Evolutionary conservation across 352 stramenopile species (phyloP).

Genomic region (Globisporangium nagaii): DNA sequence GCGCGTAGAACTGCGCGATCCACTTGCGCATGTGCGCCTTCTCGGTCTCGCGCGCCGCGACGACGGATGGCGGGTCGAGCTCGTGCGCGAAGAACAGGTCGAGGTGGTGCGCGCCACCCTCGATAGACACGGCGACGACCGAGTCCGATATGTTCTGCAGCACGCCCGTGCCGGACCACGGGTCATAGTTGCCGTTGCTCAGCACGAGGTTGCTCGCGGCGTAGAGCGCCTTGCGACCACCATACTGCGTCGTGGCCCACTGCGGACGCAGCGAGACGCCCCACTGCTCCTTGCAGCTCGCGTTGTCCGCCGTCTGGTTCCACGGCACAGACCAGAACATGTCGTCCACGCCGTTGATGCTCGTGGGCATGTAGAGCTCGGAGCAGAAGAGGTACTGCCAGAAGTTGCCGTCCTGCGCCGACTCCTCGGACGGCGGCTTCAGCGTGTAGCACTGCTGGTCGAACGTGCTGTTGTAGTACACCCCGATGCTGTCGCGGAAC

Average conservation of each 20-base stretch:
- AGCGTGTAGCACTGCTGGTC: conserved; percentile 52
- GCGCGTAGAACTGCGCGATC: conserved; percentile 53
- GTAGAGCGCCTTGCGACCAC: conserved; percentile 56
- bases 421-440: conserved; percentile 44
- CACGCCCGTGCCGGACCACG: conserved; percentile 89
- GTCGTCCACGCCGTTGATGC: conserved; percentile 60
- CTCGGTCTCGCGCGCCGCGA: conserved; percentile 64
- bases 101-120: conserved; percentile 82
- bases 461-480: conserved; percentile 76
- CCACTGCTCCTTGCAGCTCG: conserved; percentile 57
- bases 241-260: conserved; percentile 71
- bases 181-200: conserved; percentile 93
- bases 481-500: conserved; percentile 51
- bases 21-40: conserved; percentile 79
- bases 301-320: conserved; percentile 60
- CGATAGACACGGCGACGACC: conserved; percentile 64
- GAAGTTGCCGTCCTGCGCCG: conserved; percentile 50
- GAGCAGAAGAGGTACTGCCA: conserved; percentile 80
- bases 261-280: conserved; percentile 53
- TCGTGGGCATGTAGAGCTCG: conserved; percentile 69
- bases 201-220: conserved; percentile 92
- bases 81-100: conserved; percentile 90
- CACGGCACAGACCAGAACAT: conserved; percentile 83
- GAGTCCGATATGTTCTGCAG: conserved; percentile 56
- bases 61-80: conserved; percentile 74